Evolutionary conservation across 768 basidiomycete species (phyloP), one percentile per base, ranked within the genome.

Genomic region (Kwoniella dejecticola): DNA sequence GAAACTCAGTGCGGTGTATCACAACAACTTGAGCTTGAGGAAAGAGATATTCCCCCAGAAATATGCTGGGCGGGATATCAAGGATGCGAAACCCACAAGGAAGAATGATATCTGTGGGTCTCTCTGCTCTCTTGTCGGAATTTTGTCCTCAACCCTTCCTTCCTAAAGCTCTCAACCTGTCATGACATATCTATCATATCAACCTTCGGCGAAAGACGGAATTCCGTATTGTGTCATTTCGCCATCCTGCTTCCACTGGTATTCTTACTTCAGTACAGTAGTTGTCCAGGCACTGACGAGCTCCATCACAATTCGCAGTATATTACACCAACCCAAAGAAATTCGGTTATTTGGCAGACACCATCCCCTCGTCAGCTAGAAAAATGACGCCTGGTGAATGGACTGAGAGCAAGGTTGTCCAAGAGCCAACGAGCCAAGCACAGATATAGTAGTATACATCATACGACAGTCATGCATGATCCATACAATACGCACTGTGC

Each of bases 1-100:
- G 24, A 85, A 85, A 48, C 86, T 97, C 33, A 85, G 88, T 46
- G 93, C 92, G 81, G 88, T 90, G 74, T 95, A 90, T 78, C 92
- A 95, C 81, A 98, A 98, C 79, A 79, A 84, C 19, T 83, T 96
- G 31, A 87, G 90, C 0, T 84, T 98, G 48, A 85, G 86, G 36
- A 90, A 74, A 42, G 76, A 79, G 38, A 56, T 76, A 13, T 70
- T 67, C 45, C 80, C 80, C 4, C 70, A 80, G 17, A 72, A 73
- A 57, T 81, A 75, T 67, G 87, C 86, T 4, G 83, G 85, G 29
- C 85, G 83, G 19, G 89, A 92, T 72, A 84, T 87, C 55, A 80
- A 83, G 57, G 81, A 84, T 54, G 93, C 92, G 10, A 86, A 87
- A 10, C 92, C 92, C 0, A 90, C 88, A n/a, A 86, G 89, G 61